Base-by-base conservation (phyloP, 1,284 basidiomycete species). In the Cystobasidium sp. region DNA sequence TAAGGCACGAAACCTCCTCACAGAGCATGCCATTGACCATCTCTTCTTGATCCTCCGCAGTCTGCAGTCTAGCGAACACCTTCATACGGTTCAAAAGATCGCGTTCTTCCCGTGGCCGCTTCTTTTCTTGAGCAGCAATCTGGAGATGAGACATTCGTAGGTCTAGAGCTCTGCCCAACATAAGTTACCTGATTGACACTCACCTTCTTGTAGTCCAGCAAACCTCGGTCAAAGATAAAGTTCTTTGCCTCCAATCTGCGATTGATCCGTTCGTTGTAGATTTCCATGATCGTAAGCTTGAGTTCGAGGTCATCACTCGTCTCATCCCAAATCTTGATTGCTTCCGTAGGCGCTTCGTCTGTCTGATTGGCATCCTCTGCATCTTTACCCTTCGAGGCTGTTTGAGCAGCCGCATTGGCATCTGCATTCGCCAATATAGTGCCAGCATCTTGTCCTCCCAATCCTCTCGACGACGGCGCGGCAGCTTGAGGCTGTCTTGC, bases 141-240 rank as follows among this genome's bases (percentile, higher is more conserved):
- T 97, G 82, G 8, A 37, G 10, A 18, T 52, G 51, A 43, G 72
- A 65, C 41, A n/a, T 31, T 5, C 5, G 31, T 39, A 41, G 1
- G 7, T 7, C 55, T 52, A 62, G 43, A 14, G 20, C 46, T 37
- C 46, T 31, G 18, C 22, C 20, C 51, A 59, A 20, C 75, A 8
- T 10, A 52, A 22, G 20, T 46, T 64, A 39, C 12, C 52, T 46
- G 58, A 43, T 66, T 20, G 37, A 20, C 24, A 78, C 84, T 74
- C 78, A 94, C 94, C 88, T 93, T 92, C 83, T 95, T 97, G 82
- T 96, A 94, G 80, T 97, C 94, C 58, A 97, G 85, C 74, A 99
- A 83, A 1, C 93, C 93, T 66, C 96, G 87, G 80, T 98, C 92
- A 80, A 95, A 96, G 82, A 99, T 92, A 75, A 98, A 84, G n/a